Conservation (phyloP, 1,284 basidiomycete genomes). For the Golubevia sp. region DNA sequence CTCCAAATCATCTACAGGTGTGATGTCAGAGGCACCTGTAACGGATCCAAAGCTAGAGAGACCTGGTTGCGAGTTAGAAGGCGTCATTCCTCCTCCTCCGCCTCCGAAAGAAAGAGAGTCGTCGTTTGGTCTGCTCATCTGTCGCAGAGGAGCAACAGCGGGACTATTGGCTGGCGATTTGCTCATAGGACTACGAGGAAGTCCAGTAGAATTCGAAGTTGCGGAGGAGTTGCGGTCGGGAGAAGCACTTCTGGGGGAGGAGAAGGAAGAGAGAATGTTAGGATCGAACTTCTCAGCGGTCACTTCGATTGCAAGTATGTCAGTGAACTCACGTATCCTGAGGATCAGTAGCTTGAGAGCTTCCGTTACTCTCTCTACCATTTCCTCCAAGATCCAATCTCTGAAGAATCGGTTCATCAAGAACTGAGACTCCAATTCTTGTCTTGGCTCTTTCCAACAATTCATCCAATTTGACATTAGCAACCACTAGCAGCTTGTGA, state of each 20-base stretch:
- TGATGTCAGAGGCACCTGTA: neutral
- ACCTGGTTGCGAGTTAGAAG: neutral
- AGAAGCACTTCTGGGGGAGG: neutral
- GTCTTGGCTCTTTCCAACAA: constrained; percentile 69
- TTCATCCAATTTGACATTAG: constrained; percentile 78
- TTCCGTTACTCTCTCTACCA: neutral
- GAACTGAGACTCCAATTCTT: neutral
- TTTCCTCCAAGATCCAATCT: neutral
- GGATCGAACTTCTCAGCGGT: no score
- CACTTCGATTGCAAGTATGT: no score
- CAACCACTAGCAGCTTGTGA: constrained; percentile 77
- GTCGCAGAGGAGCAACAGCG: neutral
- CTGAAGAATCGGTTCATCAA: neutral
- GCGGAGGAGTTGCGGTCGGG: neutral
- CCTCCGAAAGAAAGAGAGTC: neutral
- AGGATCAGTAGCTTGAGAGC: neutral
- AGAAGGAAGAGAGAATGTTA: neutral
- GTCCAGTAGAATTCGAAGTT: neutral
- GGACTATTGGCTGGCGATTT: neutral
- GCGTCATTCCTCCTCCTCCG: neutral
- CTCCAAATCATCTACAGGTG: constrained; percentile 32
- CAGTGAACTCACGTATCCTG: neutral
- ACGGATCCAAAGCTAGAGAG: neutral
- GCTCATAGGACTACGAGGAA: neutral
- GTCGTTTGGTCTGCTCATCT: neutral